Evolutionary conservation across 768 basidiomycete genomes (phyloP), one percentile per base, ranked within the genome.

Genomic region (Boletus tomentosulus): DNA sequence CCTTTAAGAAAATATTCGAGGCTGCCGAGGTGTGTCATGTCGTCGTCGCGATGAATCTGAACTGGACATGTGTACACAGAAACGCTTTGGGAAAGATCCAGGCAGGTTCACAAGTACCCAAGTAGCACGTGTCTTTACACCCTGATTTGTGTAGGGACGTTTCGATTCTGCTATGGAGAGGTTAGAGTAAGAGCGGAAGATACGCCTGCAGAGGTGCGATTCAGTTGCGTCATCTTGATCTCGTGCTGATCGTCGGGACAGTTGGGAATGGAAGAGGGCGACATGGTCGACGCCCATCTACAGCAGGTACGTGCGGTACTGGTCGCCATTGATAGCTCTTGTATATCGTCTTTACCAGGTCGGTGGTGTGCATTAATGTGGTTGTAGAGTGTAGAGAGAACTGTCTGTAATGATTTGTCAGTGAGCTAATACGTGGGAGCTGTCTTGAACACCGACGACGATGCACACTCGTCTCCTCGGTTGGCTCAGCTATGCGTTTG

Each of bases 401-500:
- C 10, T 12, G 47, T 37, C n/a, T n/a, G 19, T 38, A 19, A n/a
- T 30, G 24, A 10, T 48, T 48, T 48, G 22, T 25, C 44, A 45
- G 30, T n/a, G n/a, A n/a, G 6, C 27, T 30, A 15, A 31, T 27
- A 43, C 49, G 54, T 59, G 49, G 51, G 50, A 56, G 30, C 22
- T n/a, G 4, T 11, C 25, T 50, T 50, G 48, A 33, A 44, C 46
- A 27, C 22, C 39, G 22, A 11, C 44, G n/a, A 49, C 31, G 25
- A 61, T 59, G 63, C 54, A 61, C 55, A 28, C 44, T 13, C 66
- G 57, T 47, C 74, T 90, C 6, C 74, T 79, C 48, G 90, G 90
- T 43, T 92, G 90, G 90, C 74, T 91, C 53, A 85, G 84, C 58
- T 92, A 92, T 62, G 89, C 89, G 0, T 92, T 92, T 63, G 90